These are phyloP conservation scores for Capsella bursapastoris DNA, from an alignment of 345 rosid species.

Conservation along the genomic window DNA sequence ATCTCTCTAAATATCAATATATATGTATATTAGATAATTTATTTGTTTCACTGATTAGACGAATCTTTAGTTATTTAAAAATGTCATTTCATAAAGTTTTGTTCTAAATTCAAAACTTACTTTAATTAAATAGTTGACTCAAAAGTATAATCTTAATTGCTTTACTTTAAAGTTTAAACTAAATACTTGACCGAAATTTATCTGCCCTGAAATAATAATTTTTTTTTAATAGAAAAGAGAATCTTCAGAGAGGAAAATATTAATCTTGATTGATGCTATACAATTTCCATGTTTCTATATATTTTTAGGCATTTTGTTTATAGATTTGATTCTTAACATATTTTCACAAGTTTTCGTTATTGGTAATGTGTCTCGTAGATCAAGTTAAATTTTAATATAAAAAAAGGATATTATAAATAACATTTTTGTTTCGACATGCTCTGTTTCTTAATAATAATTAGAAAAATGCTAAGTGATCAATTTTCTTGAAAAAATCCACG, in stretches of 20 bases:
- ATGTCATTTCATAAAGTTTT: not conserved
- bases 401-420: not conserved
- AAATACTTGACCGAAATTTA: not conserved
- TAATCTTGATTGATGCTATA: not conserved
- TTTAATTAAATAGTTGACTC: constrained; percentile 1
- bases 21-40: not conserved
- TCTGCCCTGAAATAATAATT: not conserved
- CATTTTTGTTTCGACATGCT: not conserved
- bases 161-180: constrained; percentile 8
- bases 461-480: not conserved
- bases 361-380: not conserved
- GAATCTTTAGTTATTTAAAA: not conserved
- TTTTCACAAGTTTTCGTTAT: not conserved
- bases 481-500: constrained; percentile 1
- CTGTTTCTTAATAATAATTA: not conserved
- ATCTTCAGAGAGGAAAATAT: not conserved
- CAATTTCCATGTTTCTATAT: not conserved
- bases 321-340: constrained; percentile 1
- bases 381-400: not conserved
- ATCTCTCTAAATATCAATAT: not conserved
- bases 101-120: not conserved
- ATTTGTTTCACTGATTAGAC: not conserved
- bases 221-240: not conserved
- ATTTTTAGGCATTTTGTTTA: not conserved
- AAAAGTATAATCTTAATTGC: not conserved